phyloP scores from a whole-genome alignment of 371 early-diverging fungal species.

The Vittaforma corneae region DNA sequence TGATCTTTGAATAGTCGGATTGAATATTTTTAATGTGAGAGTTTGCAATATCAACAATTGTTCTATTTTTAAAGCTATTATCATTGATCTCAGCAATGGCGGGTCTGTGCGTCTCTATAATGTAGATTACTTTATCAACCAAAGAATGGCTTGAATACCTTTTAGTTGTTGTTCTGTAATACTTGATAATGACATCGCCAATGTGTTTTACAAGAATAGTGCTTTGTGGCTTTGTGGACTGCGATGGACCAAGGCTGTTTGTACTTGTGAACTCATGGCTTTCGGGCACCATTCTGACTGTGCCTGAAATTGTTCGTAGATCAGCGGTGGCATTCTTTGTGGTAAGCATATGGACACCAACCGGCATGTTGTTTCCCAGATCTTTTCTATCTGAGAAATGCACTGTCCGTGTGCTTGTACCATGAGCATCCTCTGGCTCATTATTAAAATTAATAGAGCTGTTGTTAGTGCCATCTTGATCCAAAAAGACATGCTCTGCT shows the following conservation, averaged over 20 bases:
- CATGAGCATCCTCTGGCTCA: not conserved
- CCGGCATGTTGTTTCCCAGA: not conserved
- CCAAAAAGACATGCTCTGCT: constrained; percentile 2
- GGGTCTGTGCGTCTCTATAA: no score
- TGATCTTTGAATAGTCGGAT: no score
- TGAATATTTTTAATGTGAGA: no score
- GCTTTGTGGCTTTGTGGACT: not conserved
- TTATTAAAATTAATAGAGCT: not conserved
- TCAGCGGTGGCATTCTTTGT: not conserved
- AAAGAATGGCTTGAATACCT: no score
- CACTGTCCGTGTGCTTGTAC: not conserved
- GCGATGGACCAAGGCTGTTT: not conserved
- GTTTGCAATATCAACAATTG: no score
- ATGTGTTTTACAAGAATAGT: not conserved
- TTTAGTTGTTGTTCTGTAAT: no score
- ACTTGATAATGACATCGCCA: not conserved
- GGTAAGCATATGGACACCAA: not conserved
- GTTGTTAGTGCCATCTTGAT: not conserved
- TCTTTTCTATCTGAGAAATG: not conserved
- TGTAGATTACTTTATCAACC: no score
- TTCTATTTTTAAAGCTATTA: no score
- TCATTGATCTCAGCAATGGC: no score
- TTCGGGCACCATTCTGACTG: not conserved
- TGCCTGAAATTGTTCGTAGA: not conserved
- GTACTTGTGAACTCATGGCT: not conserved